Percentiles rank a stretch among this genome's conserved stretches.
phyloP scores from a whole-genome alignment of 345 rosid genomes.

The Arabidopsis suecica region DNA sequence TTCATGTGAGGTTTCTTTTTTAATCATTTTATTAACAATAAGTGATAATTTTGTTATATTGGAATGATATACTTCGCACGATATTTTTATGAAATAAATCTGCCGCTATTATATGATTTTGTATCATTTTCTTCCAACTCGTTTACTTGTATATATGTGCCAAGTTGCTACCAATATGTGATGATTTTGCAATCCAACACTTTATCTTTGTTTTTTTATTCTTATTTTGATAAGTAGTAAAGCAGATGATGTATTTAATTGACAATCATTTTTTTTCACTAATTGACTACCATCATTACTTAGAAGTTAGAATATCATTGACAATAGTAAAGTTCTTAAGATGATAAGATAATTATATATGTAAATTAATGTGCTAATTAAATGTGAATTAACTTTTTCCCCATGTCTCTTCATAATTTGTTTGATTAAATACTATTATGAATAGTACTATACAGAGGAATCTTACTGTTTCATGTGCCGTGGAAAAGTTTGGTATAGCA shows the following conservation, averaged over 20 bases:
- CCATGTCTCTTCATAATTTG: background rate
- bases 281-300: slow-evolving; percentile 7
- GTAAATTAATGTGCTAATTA: background rate
- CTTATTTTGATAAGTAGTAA: slow-evolving; percentile 28
- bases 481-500: slow-evolving; percentile 41
- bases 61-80: background rate
- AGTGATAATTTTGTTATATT: background rate
- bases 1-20: slow-evolving; percentile 29
- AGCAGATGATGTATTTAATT: slow-evolving; percentile 17
- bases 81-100: background rate
- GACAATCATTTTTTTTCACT: background rate
- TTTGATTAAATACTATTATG: slow-evolving; percentile 11
- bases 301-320: slow-evolving; percentile 1
- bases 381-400: slow-evolving; percentile 8
- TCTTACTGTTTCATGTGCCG: slow-evolving; percentile 45
- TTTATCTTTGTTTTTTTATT: slow-evolving; percentile 5
- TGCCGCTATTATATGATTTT: background rate
- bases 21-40: background rate
- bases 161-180: slow-evolving; percentile 10
- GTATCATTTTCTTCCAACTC: slow-evolving; percentile 6
- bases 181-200: slow-evolving; percentile 12
- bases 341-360: background rate
- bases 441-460: slow-evolving; percentile 33
- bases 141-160: slow-evolving; percentile 16
- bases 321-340: slow-evolving; percentile 1